Evolutionary conservation across 306 rosid species (phyloP).

Genomic region (Prunus campanulata): DNA sequence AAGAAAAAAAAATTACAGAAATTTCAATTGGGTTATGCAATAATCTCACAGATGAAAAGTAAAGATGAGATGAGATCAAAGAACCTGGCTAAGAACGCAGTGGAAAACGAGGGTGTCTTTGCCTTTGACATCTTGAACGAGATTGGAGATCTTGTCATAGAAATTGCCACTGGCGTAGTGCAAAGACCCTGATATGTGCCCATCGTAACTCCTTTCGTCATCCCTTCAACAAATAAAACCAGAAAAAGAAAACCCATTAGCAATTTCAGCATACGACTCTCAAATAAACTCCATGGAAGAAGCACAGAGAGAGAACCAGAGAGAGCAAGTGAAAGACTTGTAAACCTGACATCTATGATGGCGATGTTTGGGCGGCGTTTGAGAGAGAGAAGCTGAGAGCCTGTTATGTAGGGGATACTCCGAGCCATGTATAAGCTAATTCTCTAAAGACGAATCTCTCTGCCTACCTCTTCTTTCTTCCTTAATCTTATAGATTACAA

Average conservation of each 20-base stretch:
- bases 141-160: slow-evolving; percentile 56
- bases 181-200: slow-evolving; percentile 73
- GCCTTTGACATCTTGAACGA: slow-evolving; percentile 56
- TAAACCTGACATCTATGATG: slow-evolving; percentile 59
- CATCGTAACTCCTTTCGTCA: slow-evolving; percentile 70
- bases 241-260: background rate
- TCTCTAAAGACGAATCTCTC: slow-evolving; percentile 7
- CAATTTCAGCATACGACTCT: background rate
- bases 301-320: background rate
- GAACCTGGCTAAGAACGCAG: slow-evolving; percentile 83
- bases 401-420: slow-evolving; percentile 59
- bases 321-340: background rate
- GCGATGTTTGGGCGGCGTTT: slow-evolving; percentile 55
- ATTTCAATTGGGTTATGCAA: background rate
- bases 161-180: slow-evolving; percentile 65
- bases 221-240: slow-evolving; percentile 38
- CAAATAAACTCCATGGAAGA: background rate
- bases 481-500: no score
- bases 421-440: slow-evolving; percentile 36
- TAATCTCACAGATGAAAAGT: background rate
- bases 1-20: background rate
- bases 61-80: background rate
- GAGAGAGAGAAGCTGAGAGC: slow-evolving; percentile 66
- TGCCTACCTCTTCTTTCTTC: background rate
- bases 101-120: slow-evolving; percentile 87